Evolutionary conservation across 306 rosid species (phyloP).

Genomic region (Canavalia ensiformis): DNA sequence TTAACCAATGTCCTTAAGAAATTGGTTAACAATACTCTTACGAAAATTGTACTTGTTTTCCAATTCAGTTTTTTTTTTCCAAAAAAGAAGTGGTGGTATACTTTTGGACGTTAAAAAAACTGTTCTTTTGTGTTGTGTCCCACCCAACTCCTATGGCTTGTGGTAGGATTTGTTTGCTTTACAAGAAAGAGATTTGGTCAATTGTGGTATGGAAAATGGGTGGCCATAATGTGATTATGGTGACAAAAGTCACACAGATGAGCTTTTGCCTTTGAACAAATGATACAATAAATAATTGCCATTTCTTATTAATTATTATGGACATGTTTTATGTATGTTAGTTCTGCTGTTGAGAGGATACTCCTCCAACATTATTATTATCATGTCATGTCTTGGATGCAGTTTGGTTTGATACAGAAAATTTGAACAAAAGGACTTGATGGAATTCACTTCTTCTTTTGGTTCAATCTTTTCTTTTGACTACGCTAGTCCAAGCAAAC

Average conservation of each 20-base stretch:
- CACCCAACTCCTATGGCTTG: neutral
- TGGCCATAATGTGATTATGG: conserved; percentile 12
- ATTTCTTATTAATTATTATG: neutral
- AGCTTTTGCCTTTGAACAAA: conserved; percentile 18
- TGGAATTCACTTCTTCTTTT: conserved; percentile 48
- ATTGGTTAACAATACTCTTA: neutral
- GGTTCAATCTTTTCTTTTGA: conserved; percentile 38
- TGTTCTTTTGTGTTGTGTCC: neutral
- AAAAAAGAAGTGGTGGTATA: neutral
- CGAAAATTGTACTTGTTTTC: neutral
- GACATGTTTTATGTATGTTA: conserved; percentile 8
- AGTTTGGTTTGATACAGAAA: conserved; percentile 23
- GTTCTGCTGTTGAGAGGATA: neutral
- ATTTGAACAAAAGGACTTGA: conserved; percentile 35
- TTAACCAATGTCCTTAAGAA: too few relatives aligned
- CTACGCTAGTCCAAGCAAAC: conserved; percentile 48
- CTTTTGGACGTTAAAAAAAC: neutral
- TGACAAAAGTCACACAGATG: conserved; percentile 5
- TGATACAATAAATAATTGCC: neutral
- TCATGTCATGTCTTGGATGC: conserved; percentile 22
- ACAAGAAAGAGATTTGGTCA: conserved; percentile 14
- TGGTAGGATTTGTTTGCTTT: conserved; percentile 30
- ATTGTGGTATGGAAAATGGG: conserved; percentile 29
- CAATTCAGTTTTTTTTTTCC: neutral
- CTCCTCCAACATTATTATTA: neutral